Percentiles rank a stretch among this genome's conserved stretches.
These are phyloP conservation scores for Gracilaria caudata DNA, from an alignment of 23 red algal genomes.

Conservation along the genomic window DNA sequence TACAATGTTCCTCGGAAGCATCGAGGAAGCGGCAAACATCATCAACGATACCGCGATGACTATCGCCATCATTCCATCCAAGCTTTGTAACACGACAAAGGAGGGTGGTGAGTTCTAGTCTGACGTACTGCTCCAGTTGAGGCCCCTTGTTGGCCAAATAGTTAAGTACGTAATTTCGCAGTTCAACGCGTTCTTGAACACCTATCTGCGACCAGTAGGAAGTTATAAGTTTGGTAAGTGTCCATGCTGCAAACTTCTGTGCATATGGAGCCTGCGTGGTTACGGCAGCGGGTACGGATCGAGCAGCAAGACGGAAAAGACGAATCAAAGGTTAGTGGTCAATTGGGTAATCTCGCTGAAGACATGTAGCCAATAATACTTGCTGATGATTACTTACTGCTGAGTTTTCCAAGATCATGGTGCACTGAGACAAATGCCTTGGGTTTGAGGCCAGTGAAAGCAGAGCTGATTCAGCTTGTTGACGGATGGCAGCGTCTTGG, in stretches of 20 bases:
- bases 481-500: slow-evolving; percentile 62
- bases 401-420: slow-evolving; percentile 81
- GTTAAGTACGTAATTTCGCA: slow-evolving; percentile 79
- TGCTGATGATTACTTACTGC: slow-evolving; percentile 34
- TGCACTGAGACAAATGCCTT: slow-evolving; percentile 62
- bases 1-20: slow-evolving; percentile 82
- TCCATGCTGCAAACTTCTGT: slow-evolving; percentile 73
- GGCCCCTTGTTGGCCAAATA: slow-evolving; percentile 76
- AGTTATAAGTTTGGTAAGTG: slow-evolving; percentile 76
- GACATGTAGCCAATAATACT: no score
- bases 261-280: slow-evolving; percentile 64
- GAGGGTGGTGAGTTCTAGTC: slow-evolving; percentile 76
- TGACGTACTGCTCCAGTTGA: slow-evolving; percentile 69
- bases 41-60: slow-evolving; percentile 70
- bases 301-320: neutral
- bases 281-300: neutral
- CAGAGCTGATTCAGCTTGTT: slow-evolving; percentile 66
- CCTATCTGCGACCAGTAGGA: slow-evolving; percentile 67
- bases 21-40: slow-evolving; percentile 82
- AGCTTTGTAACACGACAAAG: slow-evolving; percentile 81
- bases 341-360: neutral
- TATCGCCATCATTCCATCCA: slow-evolving; percentile 71
- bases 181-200: slow-evolving; percentile 67
- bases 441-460: slow-evolving; percentile 64
- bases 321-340: neutral